phyloP scores from a whole-genome alignment of 2,329 filamentous ascomycete genomes.

The Cercospora zeae-maydis region DNA sequence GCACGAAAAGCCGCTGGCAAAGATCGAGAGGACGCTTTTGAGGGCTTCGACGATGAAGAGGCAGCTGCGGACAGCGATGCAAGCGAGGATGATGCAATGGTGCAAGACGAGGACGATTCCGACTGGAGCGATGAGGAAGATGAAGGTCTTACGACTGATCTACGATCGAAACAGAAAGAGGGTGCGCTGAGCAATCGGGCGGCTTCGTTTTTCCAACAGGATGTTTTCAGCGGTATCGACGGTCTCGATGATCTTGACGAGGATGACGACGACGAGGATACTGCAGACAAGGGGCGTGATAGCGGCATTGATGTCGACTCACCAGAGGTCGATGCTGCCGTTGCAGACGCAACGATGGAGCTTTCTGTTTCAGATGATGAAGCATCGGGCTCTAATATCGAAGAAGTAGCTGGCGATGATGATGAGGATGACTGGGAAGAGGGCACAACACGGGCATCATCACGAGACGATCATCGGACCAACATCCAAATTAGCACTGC shows the following conservation, averaged over 20 bases:
- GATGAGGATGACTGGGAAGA: slow-evolving; percentile 57
- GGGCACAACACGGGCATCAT: slow-evolving; percentile 52
- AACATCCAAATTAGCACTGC: slow-evolving; percentile 99
- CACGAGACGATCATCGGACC: slow-evolving; percentile 52
- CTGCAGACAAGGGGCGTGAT: slow-evolving; percentile 45
- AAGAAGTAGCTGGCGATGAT: slow-evolving; percentile 36
- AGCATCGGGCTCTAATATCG: slow-evolving; percentile 30
- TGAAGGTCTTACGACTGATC: slow-evolving; percentile 55
- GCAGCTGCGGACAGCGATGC: slow-evolving; percentile 48
- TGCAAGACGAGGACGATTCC: slow-evolving; percentile 58
- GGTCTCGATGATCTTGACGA: slow-evolving; percentile 41
- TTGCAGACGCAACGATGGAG: slow-evolving; percentile 23
- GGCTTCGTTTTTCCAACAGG: slow-evolving; percentile 86
- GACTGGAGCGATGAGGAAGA: slow-evolving; percentile 51
- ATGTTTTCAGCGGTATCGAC: slow-evolving; percentile 83
- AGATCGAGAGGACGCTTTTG: slow-evolving; percentile 83
- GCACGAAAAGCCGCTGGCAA: slow-evolving; percentile 61
- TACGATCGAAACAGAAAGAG: slow-evolving; percentile 48
- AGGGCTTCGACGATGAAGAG: slow-evolving; percentile 66
- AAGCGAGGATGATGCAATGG: slow-evolving; percentile 52
- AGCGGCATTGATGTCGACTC: slow-evolving; percentile 41
- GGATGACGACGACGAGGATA: slow-evolving; percentile 33
- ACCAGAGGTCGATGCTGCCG: slow-evolving; percentile 27
- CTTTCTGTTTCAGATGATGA: slow-evolving; percentile 13
- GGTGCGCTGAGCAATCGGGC: slow-evolving; percentile 76